Evolutionary conservation across 1,284 basidiomycete genomes (phyloP), one percentile per base, ranked within the genome.

Genomic region (Tylopilus sp.): DNA sequence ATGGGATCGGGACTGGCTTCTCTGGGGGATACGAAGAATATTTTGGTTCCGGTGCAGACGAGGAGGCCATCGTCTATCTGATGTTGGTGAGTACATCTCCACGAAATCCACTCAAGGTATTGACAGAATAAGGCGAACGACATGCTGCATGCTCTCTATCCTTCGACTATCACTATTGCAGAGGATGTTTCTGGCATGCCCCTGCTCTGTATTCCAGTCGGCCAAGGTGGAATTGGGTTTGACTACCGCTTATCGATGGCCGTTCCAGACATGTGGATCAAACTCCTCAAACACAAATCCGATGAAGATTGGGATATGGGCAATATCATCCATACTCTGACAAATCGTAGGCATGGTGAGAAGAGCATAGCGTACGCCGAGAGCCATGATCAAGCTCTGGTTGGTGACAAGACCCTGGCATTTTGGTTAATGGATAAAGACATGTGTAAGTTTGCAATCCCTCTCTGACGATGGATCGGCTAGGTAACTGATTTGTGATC

Each of bases 371-470:
- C 94, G 0, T 98, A 98, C 63, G 92, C 91, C 43, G 96, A 99
- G 71, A 93, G 89, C 61, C 96, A 98, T 61, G 96, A 98, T 69
- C 96, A 99, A 69, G 96, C 96, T 15, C 79, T 99, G 28, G 96
- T 99, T 0, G 96, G 96, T 6, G 96, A 99, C 74, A 98, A 98
- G 75, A 98, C 96, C 1, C 66, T 98, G 30, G 96, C 96, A 1
- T 99, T 99, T 72, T 99, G 96, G 96, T 71, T 99, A 48, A 99
- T 99, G 96, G 96, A 99, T 72, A 96, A 97, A 73, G 96, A 98
- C 69, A 99, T 99, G 96, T 95, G 89, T 92, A 74, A 55, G 59
- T 37, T 25, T 41, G 6, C 33, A 33, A 78, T 53, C 6, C 16
- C 37, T 53, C 6, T 18, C 37, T 18, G 15, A 39, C 21, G n/a